These are phyloP conservation scores for Abrus pulchellus DNA, from an alignment of 306 rosid species.

Conservation along the genomic window DNA sequence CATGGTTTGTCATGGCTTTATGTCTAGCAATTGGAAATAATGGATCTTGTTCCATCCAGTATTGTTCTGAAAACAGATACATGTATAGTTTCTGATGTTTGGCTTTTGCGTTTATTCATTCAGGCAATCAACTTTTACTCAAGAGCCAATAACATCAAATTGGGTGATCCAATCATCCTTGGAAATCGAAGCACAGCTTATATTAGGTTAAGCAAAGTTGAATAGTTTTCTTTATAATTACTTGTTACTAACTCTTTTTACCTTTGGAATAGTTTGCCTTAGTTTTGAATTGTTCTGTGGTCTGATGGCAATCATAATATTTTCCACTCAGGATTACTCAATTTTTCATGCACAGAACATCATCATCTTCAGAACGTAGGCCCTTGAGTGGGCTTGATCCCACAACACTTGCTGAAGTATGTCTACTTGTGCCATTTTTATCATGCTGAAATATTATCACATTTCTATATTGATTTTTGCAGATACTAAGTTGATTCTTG, in stretches of 20 bases:
- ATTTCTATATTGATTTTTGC: constrained; percentile 36
- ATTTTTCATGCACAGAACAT: constrained; percentile 66
- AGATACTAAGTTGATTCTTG: constrained; percentile 40
- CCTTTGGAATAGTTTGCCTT: constrained; percentile 41
- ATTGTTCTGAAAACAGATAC: background rate
- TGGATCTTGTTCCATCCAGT: constrained; percentile 11
- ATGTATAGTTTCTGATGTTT: constrained; percentile 29
- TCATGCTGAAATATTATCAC: constrained; percentile 38
- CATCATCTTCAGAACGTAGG: constrained; percentile 85
- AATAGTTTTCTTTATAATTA: constrained; percentile 33
- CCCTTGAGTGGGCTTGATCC: constrained; percentile 96
- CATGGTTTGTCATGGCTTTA: background rate
- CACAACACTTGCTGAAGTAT: constrained; percentile 92
- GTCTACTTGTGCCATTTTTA: constrained; percentile 46
- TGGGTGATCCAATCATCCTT: constrained; percentile 82
- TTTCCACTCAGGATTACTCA: constrained; percentile 77
- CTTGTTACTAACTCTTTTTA: background rate
- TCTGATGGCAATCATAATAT: constrained; percentile 40
- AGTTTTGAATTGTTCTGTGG: constrained; percentile 39
- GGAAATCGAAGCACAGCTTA: constrained; percentile 86
- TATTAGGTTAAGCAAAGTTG: constrained; percentile 68
- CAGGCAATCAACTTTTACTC: constrained; percentile 90
- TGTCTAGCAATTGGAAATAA: constrained; percentile 14
- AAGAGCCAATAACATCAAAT: constrained; percentile 82
- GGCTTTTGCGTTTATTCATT: constrained; percentile 43